Percentiles rank a stretch among this genome's conserved stretches.
Evolutionary conservation across 2,329 filamentous ascomycete genomes (phyloP).

Genomic region (Fusarium proliferatum): DNA sequence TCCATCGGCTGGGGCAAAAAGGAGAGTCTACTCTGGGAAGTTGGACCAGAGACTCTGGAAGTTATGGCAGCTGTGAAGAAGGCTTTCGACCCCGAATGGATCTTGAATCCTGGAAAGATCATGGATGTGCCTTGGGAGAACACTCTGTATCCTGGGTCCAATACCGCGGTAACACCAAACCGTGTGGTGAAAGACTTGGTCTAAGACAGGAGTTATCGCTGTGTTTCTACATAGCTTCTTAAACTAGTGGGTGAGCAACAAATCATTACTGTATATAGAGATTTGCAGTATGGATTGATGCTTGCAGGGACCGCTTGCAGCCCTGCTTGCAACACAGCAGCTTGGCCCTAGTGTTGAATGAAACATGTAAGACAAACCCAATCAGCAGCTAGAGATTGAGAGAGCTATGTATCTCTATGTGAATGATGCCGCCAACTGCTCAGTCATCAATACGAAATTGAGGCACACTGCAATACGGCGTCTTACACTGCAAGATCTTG

Average conservation of each 20-base stretch:
- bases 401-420: neutral
- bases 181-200: slow-evolving; percentile 19
- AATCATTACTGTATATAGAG: neutral
- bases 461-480: no score
- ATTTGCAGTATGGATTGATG: neutral
- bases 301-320: neutral
- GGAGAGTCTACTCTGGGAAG: slow-evolving; percentile 79
- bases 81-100: slow-evolving; percentile 86
- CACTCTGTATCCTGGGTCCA: slow-evolving; percentile 29
- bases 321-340: neutral
- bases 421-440: neutral
- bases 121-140: slow-evolving; percentile 71
- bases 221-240: neutral
- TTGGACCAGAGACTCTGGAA: slow-evolving; percentile 81
- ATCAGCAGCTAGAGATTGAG: neutral
- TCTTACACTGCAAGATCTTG: neutral
- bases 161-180: slow-evolving; percentile 42
- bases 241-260: neutral
- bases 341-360: neutral
- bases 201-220: neutral
- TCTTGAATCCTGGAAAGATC: slow-evolving; percentile 94
- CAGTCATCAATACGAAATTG: neutral
- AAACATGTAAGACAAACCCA: neutral
- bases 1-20: slow-evolving; percentile 90
- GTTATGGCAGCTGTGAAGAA: slow-evolving; percentile 88